phyloP scores from a whole-genome alignment of 306 rosid genomes.

The Prunus dulcis region DNA sequence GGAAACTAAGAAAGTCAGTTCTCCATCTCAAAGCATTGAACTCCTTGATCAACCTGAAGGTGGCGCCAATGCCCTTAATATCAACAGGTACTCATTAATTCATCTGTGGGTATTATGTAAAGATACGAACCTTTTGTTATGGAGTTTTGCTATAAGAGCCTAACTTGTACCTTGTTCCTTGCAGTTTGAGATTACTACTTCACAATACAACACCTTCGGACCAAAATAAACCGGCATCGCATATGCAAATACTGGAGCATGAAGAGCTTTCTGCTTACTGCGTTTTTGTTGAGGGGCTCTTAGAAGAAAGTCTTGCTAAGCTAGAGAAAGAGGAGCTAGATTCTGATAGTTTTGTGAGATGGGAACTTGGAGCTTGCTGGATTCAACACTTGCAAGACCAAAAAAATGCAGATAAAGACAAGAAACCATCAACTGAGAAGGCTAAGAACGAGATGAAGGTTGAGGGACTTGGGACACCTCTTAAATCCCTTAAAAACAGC shows the following conservation, averaged over 20 bases:
- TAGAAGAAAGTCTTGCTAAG: conserved; percentile 68
- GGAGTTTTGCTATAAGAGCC: neutral
- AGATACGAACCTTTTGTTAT: neutral
- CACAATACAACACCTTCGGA: conserved; percentile 61
- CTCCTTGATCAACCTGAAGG: conserved; percentile 86
- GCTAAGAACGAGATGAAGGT: conserved; percentile 85
- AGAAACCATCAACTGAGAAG: conserved; percentile 65
- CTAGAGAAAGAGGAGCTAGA: conserved; percentile 66
- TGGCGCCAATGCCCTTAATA: conserved; percentile 93
- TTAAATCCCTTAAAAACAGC: conserved; percentile 76
- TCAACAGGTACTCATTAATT: conserved; percentile 60
- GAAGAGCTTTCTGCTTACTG: conserved; percentile 58
- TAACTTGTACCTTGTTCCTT: conserved; percentile 30
- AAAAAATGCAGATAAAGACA: conserved; percentile 77
- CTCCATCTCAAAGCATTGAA: conserved; percentile 55
- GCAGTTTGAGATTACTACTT: conserved; percentile 84
- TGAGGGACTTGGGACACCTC: conserved; percentile 95
- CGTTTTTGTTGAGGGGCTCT: conserved; percentile 59
- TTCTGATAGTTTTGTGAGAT: conserved; percentile 67
- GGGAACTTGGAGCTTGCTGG: conserved; percentile 99
- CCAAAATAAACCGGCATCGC: conserved; percentile 43
- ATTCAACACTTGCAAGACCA: conserved; percentile 98
- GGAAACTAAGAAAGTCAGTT: conserved; percentile 38
- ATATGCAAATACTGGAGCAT: conserved; percentile 43
- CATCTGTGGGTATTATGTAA: neutral